Evolutionary conservation across 2,329 filamentous ascomycete genomes (phyloP), one percentile per base, ranked within the genome.

Genomic region (Emergomyces pasteurianus): DNA sequence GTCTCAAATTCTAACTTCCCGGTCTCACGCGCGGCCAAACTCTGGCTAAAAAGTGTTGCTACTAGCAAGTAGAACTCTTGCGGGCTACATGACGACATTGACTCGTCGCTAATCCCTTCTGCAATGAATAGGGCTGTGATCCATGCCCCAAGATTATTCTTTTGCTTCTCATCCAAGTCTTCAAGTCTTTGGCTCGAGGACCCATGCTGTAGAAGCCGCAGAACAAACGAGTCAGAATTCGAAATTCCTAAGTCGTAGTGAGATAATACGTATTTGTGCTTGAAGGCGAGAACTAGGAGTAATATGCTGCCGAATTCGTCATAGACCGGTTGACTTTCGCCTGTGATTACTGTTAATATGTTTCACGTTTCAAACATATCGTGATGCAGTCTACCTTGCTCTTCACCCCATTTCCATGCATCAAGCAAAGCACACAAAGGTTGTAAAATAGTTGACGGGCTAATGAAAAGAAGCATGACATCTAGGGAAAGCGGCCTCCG

Each of bases 241-340:
- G 72, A 70, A 14, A 84, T 75, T 0, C 81, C 83, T 18, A 86
- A 71, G 21, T 86, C 82, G 26, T 77, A 72, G 50, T 73, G 74
- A 40, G 70, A 75, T 52, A 86, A 68, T 58, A 80, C 77, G 63
- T 84, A 85, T 52, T 84, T 82, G 66, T 83, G 77, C 36, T 82
- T 78, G 61, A 83, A 80, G 0, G 81, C 79, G 47, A 85, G 73
- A 4, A 85, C 75, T 46, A 86, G 74, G 1, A 86, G 74, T 14
- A 87, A 72, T 26, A 86, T 79, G 16, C 82, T 81, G 1, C 83
- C 82, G 62, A 86, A 87, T 64, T 87, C 84, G 65, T 87, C 84
- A 64, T 86, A 87, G 2, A 85, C 78, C 0, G 83, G 83, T 65
- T 86, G 84, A 59, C 82, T 83, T 65, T 87, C 84, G 53, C 79